Evolutionary conservation across 2,329 filamentous ascomycete genomes (phyloP).

Genomic region (Phaeoacremonium minimum): DNA sequence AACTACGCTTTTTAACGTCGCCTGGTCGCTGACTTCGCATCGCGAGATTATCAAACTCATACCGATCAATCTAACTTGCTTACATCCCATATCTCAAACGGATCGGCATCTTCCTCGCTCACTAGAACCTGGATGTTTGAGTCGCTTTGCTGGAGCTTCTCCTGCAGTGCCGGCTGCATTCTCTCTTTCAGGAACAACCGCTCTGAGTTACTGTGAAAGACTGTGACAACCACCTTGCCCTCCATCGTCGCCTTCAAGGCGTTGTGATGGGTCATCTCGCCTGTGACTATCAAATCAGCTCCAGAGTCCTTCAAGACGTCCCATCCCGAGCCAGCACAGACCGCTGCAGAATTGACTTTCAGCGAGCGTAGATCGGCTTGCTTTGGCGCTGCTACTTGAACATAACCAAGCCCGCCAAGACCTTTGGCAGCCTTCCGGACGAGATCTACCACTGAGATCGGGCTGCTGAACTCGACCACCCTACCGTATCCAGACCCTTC

Average conservation of each 20-base stretch:
- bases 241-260: constrained; percentile 81
- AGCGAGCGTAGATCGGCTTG: constrained; percentile 20
- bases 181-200: constrained; percentile 72
- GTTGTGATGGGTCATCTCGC: constrained; percentile 91
- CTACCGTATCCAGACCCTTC: constrained; percentile 50
- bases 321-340: constrained; percentile 86
- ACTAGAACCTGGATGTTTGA: constrained; percentile 60
- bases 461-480: constrained; percentile 33
- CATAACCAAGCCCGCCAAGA: constrained; percentile 55
- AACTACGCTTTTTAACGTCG: no score
- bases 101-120: constrained; percentile 80
- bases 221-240: constrained; percentile 74
- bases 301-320: constrained; percentile 65
- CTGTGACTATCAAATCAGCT: constrained; percentile 83
- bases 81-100: constrained; percentile 71
- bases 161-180: constrained; percentile 62
- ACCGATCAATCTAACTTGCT: neutral
- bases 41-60: no score
- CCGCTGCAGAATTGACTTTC: constrained; percentile 66
- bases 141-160: constrained; percentile 46
- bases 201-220: constrained; percentile 94
- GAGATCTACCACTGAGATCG: constrained; percentile 36
- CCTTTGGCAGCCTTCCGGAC: constrained; percentile 55
- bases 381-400: constrained; percentile 24
- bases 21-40: no score